A percentile compares a stretch with the other conserved stretches of the same genome.
phyloP scores from a whole-genome alignment of 176 grass and related monocot genomes.

The Carex kokanica region DNA sequence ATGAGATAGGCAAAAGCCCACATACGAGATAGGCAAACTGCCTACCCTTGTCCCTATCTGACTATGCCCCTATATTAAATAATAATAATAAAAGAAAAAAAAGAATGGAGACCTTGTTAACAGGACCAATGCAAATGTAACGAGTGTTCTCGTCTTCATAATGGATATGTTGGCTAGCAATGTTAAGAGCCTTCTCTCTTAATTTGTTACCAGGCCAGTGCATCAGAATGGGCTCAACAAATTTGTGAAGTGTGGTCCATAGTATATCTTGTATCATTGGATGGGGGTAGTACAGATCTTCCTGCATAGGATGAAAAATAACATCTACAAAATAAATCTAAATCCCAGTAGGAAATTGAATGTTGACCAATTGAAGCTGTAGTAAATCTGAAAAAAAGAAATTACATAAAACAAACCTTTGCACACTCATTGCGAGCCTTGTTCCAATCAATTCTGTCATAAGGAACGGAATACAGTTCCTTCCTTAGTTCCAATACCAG shows the following conservation, averaged over 20 bases:
- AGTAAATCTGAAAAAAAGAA: background rate
- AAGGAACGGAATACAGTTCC: slow-evolving; percentile 60
- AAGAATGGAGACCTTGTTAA: slow-evolving; percentile 58
- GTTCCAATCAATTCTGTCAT: slow-evolving; percentile 74
- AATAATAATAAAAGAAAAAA: too few relatives aligned
- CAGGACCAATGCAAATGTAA: slow-evolving; percentile 91
- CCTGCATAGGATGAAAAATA: slow-evolving; percentile 30
- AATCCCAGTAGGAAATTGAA: background rate
- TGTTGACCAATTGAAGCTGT: background rate
- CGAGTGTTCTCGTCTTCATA: slow-evolving; percentile 98
- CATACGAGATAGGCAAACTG: too few relatives aligned
- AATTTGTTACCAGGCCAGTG: slow-evolving; percentile 82
- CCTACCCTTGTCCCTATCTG: too few relatives aligned
- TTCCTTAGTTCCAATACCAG: slow-evolving; percentile 62
- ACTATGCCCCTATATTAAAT: too few relatives aligned
- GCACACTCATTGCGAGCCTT: slow-evolving; percentile 84
- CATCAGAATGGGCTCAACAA: slow-evolving; percentile 83
- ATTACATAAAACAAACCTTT: slow-evolving; percentile 48
- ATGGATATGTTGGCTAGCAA: slow-evolving; percentile 81
- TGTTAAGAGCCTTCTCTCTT: slow-evolving; percentile 67
- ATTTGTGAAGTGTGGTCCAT: slow-evolving; percentile 91
- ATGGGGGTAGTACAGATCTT: slow-evolving; percentile 96
- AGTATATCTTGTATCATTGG: slow-evolving; percentile 88
- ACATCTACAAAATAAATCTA: too few relatives aligned
- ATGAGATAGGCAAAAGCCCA: too few relatives aligned